phyloP scores from a whole-genome alignment of 768 basidiomycete species.

The Termitomyces sp. region DNA sequence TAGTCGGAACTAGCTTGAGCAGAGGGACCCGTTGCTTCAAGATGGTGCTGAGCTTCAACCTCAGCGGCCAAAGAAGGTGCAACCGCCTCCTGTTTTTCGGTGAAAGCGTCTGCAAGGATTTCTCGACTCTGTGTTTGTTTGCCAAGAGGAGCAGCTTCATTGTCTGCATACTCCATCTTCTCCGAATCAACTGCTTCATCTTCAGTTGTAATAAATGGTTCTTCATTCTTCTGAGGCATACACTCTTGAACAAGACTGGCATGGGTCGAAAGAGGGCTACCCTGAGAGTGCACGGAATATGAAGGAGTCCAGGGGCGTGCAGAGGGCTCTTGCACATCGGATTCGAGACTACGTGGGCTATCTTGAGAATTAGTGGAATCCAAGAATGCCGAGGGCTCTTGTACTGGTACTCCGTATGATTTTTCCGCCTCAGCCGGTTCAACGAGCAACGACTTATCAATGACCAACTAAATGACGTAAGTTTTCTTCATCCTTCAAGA shows the following conservation, averaged over 20 bases:
- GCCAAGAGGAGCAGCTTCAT: constrained; percentile 1
- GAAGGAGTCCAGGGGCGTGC: constrained; percentile 33
- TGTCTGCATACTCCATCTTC: constrained; percentile 11
- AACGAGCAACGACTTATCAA: constrained; percentile 13
- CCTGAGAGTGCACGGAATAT: constrained; percentile 36
- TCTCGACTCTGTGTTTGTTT: neutral
- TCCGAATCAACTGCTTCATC: constrained; percentile 5
- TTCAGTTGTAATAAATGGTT: neutral
- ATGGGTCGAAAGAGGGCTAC: constrained; percentile 19
- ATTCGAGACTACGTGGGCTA: constrained; percentile 13
- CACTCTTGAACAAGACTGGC: constrained; percentile 9
- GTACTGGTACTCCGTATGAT: neutral
- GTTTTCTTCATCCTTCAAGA: neutral
- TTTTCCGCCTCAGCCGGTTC: constrained; percentile 1
- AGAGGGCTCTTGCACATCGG: neutral
- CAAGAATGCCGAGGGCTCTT: constrained; percentile 28
- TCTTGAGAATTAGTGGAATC: constrained; percentile 33
- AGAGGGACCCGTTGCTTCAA: neutral
- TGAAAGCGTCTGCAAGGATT: neutral
- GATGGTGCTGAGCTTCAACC: neutral
- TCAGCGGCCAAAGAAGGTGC: neutral
- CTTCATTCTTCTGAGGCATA: neutral
- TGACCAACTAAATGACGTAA: constrained; percentile 13
- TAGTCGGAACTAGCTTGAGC: neutral
- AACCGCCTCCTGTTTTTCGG: neutral